Percentiles rank a stretch among this genome's conserved stretches.
These are phyloP conservation scores for Isatis tinctoria DNA, from an alignment of 345 rosid species.

Conservation along the genomic window DNA sequence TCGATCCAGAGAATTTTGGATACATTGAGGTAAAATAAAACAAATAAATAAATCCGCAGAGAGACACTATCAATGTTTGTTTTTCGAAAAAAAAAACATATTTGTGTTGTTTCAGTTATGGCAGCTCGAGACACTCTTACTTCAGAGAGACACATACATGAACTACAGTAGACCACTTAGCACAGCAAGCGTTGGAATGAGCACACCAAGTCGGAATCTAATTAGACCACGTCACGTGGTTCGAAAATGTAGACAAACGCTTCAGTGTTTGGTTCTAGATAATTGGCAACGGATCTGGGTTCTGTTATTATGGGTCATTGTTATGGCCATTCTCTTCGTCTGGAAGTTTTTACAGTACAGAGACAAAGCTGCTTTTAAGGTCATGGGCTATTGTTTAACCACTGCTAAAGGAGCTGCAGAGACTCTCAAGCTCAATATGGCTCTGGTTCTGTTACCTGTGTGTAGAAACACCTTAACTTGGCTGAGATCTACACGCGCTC, in stretches of 20 bases:
- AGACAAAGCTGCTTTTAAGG: conserved; percentile 68
- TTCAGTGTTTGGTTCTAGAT: conserved; percentile 57
- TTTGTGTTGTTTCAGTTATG: conserved; percentile 56
- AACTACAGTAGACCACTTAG: conserved; percentile 87
- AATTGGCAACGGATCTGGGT: conserved; percentile 88
- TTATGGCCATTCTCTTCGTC: conserved; percentile 62
- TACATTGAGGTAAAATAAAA: conserved; percentile 72
- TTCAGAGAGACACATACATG: conserved; percentile 85
- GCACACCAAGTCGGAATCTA: conserved; percentile 51
- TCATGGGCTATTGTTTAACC: conserved; percentile 81
- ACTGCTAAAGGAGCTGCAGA: conserved; percentile 97
- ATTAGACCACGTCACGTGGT: conserved; percentile 39
- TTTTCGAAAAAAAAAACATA: neutral
- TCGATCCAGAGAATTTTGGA: conserved; percentile 91
- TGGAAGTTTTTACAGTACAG: conserved; percentile 87
- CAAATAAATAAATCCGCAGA: neutral
- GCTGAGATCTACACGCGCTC: conserved; percentile 79
- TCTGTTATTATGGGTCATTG: conserved; percentile 56
- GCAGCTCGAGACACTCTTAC: conserved; percentile 91
- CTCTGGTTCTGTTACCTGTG: conserved; percentile 84
- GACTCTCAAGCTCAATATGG: conserved; percentile 97
- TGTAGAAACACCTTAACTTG: conserved; percentile 93
- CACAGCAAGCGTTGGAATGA: conserved; percentile 62
- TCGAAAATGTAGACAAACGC: conserved; percentile 31
- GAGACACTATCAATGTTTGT: neutral